phyloP scores from a whole-genome alignment of 441 rosid species.

The Gossypium schwendimanii region DNA sequence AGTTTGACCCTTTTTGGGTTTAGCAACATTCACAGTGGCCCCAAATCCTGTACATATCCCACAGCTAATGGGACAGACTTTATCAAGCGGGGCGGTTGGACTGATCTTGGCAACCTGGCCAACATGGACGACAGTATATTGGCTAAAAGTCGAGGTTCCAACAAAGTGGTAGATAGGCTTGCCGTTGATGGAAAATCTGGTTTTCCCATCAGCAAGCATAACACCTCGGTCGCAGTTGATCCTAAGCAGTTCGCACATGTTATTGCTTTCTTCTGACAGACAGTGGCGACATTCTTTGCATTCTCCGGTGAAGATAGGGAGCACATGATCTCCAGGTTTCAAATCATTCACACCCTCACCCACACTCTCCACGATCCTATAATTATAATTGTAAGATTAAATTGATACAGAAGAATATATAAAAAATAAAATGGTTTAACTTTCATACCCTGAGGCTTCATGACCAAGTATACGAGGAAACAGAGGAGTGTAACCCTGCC shows the following conservation, averaged over 20 bases:
- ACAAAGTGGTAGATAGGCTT: constrained; percentile 73
- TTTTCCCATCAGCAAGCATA: neutral
- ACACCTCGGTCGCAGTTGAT: constrained; percentile 25
- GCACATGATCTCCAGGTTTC: constrained; percentile 71
- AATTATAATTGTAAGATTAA: neutral
- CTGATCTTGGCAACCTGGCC: constrained; percentile 82
- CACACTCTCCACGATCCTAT: constrained; percentile 80
- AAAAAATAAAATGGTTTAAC: neutral
- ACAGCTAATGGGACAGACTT: constrained; percentile 78
- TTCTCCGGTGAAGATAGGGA: constrained; percentile 85
- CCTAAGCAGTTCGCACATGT: constrained; percentile 88
- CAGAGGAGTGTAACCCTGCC: constrained; percentile 60
- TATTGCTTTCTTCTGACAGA: constrained; percentile 62
- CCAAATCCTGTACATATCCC: constrained; percentile 87
- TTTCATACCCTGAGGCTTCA: constrained; percentile 74
- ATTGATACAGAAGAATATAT: neutral
- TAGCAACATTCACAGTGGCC: constrained; percentile 78
- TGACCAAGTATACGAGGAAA: constrained; percentile 85
- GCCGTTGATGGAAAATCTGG: constrained; percentile 74
- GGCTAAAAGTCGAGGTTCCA: constrained; percentile 85
- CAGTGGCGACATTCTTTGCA: constrained; percentile 75
- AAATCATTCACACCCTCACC: constrained; percentile 84
- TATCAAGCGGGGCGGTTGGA: constrained; percentile 75
- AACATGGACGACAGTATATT: constrained; percentile 73
- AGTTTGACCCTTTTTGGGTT: constrained; percentile 57